phyloP scores from a whole-genome alignment of 306 rosid species.

The Prunus armeniaca region DNA sequence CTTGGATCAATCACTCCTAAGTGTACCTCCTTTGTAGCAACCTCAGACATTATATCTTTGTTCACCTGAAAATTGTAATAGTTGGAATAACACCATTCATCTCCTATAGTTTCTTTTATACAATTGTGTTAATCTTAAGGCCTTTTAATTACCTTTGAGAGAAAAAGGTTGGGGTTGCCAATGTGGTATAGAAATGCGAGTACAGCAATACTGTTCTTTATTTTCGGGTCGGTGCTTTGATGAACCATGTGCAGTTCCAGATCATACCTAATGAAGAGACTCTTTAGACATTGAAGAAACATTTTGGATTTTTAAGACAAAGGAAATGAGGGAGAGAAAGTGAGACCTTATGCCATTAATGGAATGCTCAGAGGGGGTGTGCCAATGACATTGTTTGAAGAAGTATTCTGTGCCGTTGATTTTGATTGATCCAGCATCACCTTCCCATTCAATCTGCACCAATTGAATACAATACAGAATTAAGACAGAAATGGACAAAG shows the following conservation, averaged over 20 bases:
- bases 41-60: conserved; percentile 13
- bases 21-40: conserved; percentile 19
- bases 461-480: background rate
- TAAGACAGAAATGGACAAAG: background rate
- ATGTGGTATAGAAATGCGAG: conserved; percentile 23
- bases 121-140: background rate
- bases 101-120: background rate
- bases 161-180: conserved; percentile 31
- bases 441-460: conserved; percentile 35
- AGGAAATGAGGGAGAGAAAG: background rate
- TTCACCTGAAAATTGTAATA: conserved; percentile 16
- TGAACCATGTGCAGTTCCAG: conserved; percentile 46
- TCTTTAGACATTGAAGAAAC: background rate
- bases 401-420: conserved; percentile 22
- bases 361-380: conserved; percentile 39
- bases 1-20: conserved; percentile 42
- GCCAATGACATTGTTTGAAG: conserved; percentile 39
- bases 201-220: conserved; percentile 24
- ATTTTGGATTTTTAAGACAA: background rate
- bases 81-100: background rate
- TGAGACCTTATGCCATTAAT: conserved; percentile 32
- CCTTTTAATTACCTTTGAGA: conserved; percentile 22
- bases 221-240: background rate
- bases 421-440: conserved; percentile 34
- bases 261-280: conserved; percentile 15